Conservation (phyloP, 2,329 filamentous ascomycete genomes). For the Colletotrichum sansevieriae region DNA sequence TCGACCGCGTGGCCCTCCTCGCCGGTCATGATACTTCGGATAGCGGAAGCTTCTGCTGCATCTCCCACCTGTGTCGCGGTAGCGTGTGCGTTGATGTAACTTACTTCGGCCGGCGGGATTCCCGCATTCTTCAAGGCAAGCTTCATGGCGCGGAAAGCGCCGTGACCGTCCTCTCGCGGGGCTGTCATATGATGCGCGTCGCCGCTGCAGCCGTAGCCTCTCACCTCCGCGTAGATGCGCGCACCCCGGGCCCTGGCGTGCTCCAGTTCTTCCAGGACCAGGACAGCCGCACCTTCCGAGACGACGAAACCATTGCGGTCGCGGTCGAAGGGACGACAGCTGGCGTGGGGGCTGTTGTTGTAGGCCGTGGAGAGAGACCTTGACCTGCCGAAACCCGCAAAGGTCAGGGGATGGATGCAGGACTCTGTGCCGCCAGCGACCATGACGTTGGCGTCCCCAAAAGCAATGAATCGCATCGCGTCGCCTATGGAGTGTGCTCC, state of each 20-base stretch:
- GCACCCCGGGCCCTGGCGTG: conserved; percentile 86
- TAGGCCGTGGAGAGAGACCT: conserved; percentile 86
- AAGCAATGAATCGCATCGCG: conserved; percentile 91
- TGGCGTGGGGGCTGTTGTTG: conserved; percentile 77
- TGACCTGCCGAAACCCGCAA: conserved; percentile 91
- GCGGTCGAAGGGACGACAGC: conserved; percentile 90
- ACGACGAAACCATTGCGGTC: conserved; percentile 90
- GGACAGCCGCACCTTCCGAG: conserved; percentile 88
- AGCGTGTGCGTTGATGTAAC: conserved; percentile 96
- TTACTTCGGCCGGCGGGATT: conserved; percentile 77
- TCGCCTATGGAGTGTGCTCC: conserved; percentile 96
- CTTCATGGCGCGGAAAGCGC: conserved; percentile 88
- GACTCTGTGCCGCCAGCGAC: conserved; percentile 95
- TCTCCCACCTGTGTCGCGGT: conserved; percentile 91
- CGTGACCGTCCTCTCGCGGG: conserved; percentile 83
- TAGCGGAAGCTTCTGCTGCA: conserved; percentile 86
- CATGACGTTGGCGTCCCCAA: conserved; percentile 94
- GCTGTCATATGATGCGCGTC: conserved; percentile 97
- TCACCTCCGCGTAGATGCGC: conserved; percentile 87
- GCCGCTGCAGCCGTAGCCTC: conserved; percentile 89
- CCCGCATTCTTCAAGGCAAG: conserved; percentile 80
- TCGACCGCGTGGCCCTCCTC: conserved; percentile 74
- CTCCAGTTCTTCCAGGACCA: conserved; percentile 90
- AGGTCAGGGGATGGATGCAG: conserved; percentile 93
- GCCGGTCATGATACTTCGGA: conserved; percentile 81